Conservation (phyloP, 2,329 filamentous ascomycete genomes). For the Whalleya microplaca region DNA sequence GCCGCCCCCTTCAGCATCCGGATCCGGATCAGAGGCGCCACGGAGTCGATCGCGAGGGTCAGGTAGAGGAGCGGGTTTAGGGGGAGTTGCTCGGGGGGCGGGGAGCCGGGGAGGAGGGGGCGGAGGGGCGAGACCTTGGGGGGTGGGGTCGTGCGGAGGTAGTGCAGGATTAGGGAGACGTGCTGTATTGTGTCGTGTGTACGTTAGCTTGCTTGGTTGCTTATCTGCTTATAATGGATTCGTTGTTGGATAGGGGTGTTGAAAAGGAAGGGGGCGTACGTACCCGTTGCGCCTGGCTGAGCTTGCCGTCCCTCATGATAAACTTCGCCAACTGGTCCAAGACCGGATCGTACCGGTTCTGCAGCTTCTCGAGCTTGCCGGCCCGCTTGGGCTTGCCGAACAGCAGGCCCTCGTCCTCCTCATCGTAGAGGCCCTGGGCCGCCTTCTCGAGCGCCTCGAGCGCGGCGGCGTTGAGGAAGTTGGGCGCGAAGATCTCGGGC, state of each 20-base stretch:
- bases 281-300: slow-evolving; percentile 87
- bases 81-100: slow-evolving; percentile 78
- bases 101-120: slow-evolving; percentile 75
- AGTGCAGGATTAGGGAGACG: slow-evolving; percentile 80
- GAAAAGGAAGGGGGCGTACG: too few relatives aligned
- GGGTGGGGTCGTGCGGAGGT: slow-evolving; percentile 81
- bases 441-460: slow-evolving; percentile 35
- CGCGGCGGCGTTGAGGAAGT: slow-evolving; percentile 35
- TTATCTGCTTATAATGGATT: not conserved
- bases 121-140: slow-evolving; percentile 74
- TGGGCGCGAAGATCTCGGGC: slow-evolving; percentile 33
- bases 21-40: slow-evolving; percentile 86
- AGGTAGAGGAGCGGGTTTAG: slow-evolving; percentile 90
- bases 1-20: slow-evolving; percentile 75
- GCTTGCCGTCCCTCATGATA: slow-evolving; percentile 89
- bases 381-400: slow-evolving; percentile 73
- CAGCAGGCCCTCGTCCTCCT: slow-evolving; percentile 66
- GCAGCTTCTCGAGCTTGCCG: slow-evolving; percentile 58
- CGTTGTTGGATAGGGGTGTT: too few relatives aligned
- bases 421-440: slow-evolving; percentile 28
- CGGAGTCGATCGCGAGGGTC: slow-evolving; percentile 86
- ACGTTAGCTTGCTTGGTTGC: slow-evolving; percentile 11
- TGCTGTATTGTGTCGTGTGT: slow-evolving; percentile 56
- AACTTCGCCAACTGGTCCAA: slow-evolving; percentile 87
- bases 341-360: slow-evolving; percentile 83